A percentile compares a stretch with the other conserved stretches of the same genome.
These are phyloP conservation scores for Coemansia sp. DNA, from an alignment of 192 early-diverging fungal genomes.

Conservation along the genomic window DNA sequence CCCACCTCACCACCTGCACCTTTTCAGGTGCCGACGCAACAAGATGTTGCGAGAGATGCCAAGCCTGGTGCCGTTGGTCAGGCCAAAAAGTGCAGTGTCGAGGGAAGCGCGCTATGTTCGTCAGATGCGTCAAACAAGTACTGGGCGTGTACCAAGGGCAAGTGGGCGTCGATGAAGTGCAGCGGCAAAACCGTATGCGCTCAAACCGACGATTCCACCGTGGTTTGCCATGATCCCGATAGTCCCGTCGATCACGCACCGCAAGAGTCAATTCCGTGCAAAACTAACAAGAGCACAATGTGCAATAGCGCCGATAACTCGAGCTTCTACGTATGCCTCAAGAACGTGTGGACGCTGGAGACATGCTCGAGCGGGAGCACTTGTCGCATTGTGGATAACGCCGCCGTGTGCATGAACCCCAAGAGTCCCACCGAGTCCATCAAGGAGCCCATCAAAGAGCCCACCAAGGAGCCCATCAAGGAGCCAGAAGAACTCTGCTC, in stretches of 20 bases:
- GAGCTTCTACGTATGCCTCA: slow-evolving; percentile 35
- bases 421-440: slow-evolving; percentile 12
- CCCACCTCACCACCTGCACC: not conserved
- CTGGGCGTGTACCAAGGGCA: slow-evolving; percentile 6
- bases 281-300: slow-evolving; percentile 22
- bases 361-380: slow-evolving; percentile 28
- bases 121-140: slow-evolving; percentile 8
- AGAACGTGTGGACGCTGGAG: slow-evolving; percentile 30
- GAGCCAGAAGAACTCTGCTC: slow-evolving; percentile 21
- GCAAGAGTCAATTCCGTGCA: slow-evolving; percentile 8
- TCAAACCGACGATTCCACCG: not conserved
- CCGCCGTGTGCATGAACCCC: slow-evolving; percentile 40
- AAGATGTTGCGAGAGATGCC: not conserved
- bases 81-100: slow-evolving; percentile 4
- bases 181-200: slow-evolving; percentile 7
- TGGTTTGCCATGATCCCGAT: slow-evolving; percentile 14
- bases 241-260: not conserved
- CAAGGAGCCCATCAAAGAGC: not conserved
- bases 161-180: slow-evolving; percentile 6
- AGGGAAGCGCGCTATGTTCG: slow-evolving; percentile 5
- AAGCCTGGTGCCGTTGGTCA: not conserved
- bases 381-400: slow-evolving; percentile 34
- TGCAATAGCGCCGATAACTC: slow-evolving; percentile 20
- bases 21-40: not conserved
- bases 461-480: not conserved